Evolutionary conservation across 129 eudicot genomes (phyloP).

Genomic region (Escallonia rubra): DNA sequence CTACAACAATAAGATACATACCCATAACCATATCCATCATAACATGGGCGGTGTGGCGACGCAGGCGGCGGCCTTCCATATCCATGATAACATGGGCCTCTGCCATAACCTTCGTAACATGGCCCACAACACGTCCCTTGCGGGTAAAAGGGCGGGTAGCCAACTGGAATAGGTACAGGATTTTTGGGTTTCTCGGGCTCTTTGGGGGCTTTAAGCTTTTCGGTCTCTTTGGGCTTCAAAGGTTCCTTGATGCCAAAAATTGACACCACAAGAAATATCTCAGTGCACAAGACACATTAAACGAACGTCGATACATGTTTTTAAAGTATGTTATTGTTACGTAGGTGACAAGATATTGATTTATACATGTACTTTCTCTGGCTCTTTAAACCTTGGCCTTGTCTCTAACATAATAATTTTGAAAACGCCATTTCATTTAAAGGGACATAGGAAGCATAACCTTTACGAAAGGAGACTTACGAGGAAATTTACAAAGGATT

Average conservation of each 20-base stretch:
- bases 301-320: no score
- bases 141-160: slow-evolving; percentile 32
- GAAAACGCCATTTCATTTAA: no score
- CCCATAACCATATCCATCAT: slow-evolving; percentile 28
- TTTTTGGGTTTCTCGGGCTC: slow-evolving; percentile 8
- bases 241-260: slow-evolving; percentile 17
- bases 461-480: not conserved
- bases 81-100: slow-evolving; percentile 58
- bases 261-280: not conserved
- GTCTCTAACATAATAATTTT: no score
- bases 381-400: no score
- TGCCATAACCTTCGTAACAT: slow-evolving; percentile 35
- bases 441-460: no score
- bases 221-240: slow-evolving; percentile 11
- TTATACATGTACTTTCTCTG: no score
- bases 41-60: slow-evolving; percentile 25
- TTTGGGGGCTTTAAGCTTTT: slow-evolving; percentile 3
- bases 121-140: slow-evolving; percentile 37
- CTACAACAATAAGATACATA: no score
- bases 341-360: no score
- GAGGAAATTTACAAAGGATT: slow-evolving; percentile 1
- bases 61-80: slow-evolving; percentile 45
- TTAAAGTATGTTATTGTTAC: no score
- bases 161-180: slow-evolving; percentile 11
- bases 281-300: no score